phyloP scores from a whole-genome alignment of 2,329 filamentous ascomycete genomes.

The Aspergillus sp. region DNA sequence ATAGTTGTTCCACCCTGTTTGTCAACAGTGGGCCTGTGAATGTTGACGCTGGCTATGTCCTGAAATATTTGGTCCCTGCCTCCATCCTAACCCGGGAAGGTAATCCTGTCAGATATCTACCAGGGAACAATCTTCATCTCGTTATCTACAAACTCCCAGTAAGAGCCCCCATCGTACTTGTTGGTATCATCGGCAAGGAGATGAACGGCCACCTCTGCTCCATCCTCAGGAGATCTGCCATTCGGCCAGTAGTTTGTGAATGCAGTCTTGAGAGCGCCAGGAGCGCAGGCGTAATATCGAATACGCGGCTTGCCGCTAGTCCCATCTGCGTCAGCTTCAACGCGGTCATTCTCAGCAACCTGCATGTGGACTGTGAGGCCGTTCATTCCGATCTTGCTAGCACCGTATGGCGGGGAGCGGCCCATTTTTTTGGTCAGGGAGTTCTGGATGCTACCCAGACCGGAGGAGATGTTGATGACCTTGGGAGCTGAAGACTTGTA shows the following conservation, averaged over 20 bases:
- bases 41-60: too few relatives aligned
- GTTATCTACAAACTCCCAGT: constrained; percentile 18
- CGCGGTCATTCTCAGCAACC: constrained; percentile 11
- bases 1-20: too few relatives aligned
- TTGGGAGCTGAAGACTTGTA: constrained; percentile 13
- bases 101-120: constrained; percentile 2
- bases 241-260: constrained; percentile 15
- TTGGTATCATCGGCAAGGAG: constrained; percentile 9
- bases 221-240: constrained; percentile 15
- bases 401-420: constrained; percentile 25
- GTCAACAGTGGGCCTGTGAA: too few relatives aligned
- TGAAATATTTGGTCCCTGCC: not conserved
- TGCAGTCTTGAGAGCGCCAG: constrained; percentile 18
- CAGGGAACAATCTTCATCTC: constrained; percentile 19
- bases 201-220: constrained; percentile 18
- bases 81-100: not conserved
- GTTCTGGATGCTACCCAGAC: constrained; percentile 16
- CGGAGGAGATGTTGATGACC: constrained; percentile 30
- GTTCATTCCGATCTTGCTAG: constrained; percentile 31
- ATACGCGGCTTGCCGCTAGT: constrained; percentile 5
- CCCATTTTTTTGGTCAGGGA: constrained; percentile 15
- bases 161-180: constrained; percentile 11
- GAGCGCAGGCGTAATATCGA: constrained; percentile 12
- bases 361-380: constrained; percentile 28
- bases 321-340: constrained; percentile 1